Percentiles rank a stretch among this genome's conserved stretches.
Evolutionary conservation across 139 green algal species (phyloP).

Genomic region (Volvox reticuliferus): DNA sequence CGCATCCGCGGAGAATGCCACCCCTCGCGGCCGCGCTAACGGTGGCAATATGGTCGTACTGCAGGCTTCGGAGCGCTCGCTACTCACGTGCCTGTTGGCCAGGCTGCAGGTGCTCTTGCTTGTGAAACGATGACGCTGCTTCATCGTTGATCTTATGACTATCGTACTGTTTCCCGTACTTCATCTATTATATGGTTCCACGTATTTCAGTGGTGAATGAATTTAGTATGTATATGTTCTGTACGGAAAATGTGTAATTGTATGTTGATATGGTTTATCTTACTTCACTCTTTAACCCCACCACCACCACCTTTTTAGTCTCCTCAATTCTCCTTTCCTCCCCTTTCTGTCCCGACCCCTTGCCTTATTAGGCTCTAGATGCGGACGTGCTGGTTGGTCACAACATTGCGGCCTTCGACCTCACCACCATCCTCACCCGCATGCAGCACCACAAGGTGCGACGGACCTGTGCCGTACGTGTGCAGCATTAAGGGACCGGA

Average conservation of each 20-base stretch:
- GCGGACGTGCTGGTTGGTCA: conserved; percentile 96
- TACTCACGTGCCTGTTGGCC: conserved; percentile 92
- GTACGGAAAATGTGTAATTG: not conserved
- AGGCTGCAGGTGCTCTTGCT: conserved; percentile 67
- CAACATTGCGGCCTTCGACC: conserved; percentile 94
- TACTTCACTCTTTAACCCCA: no score
- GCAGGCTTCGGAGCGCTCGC: conserved; percentile 84
- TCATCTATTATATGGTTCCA: no score
- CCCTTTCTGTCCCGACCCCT: not conserved
- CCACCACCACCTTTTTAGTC: no score
- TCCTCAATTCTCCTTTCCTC: no score
- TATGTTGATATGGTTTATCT: not conserved
- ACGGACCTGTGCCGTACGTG: not conserved
- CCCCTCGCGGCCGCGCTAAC: conserved; percentile 73
- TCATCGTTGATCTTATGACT: no score
- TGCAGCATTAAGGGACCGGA: no score
- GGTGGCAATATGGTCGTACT: conserved; percentile 76
- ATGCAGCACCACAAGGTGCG: conserved; percentile 92
- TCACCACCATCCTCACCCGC: conserved; percentile 93
- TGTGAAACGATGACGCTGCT: not conserved
- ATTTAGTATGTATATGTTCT: not conserved
- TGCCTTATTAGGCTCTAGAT: conserved; percentile 73
- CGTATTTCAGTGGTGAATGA: no score
- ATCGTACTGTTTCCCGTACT: no score
- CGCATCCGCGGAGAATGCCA: conserved; percentile 75